phyloP scores from a whole-genome alignment of 257 asterid species.

The Ballota nigra region DNA sequence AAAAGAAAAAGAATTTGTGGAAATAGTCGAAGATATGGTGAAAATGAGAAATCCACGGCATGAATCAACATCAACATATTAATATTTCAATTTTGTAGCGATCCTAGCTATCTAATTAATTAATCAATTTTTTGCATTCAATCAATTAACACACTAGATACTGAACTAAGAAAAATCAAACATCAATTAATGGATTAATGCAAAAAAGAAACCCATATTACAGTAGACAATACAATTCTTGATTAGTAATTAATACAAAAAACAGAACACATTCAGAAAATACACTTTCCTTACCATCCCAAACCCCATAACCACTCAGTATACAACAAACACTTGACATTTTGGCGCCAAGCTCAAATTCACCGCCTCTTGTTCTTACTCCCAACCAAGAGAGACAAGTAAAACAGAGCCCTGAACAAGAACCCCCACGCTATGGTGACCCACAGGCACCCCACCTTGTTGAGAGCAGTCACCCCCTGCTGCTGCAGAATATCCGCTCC shows the following conservation, averaged over 20 bases:
- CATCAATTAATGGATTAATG: too few relatives aligned
- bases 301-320: background rate
- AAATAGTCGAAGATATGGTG: too few relatives aligned
- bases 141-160: too few relatives aligned
- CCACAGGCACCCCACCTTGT: slow-evolving; percentile 60
- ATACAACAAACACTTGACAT: background rate
- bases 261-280: background rate
- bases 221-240: background rate
- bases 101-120: too few relatives aligned
- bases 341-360: slow-evolving; percentile 1
- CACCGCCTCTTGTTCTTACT: slow-evolving; percentile 76
- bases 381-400: slow-evolving; percentile 60
- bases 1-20: too few relatives aligned
- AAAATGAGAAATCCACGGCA: too few relatives aligned
- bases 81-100: too few relatives aligned
- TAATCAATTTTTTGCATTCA: too few relatives aligned
- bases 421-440: slow-evolving; percentile 81
- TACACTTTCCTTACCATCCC: background rate
- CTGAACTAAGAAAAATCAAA: too few relatives aligned
- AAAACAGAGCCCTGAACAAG: slow-evolving; percentile 70
- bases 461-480: slow-evolving; percentile 73
- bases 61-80: too few relatives aligned
- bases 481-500: slow-evolving; percentile 72
- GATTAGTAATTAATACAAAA: background rate
- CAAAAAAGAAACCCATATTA: too few relatives aligned